phyloP scores from a whole-genome alignment of 1,139 yeast species.

The Geotrichum reessii region DNA sequence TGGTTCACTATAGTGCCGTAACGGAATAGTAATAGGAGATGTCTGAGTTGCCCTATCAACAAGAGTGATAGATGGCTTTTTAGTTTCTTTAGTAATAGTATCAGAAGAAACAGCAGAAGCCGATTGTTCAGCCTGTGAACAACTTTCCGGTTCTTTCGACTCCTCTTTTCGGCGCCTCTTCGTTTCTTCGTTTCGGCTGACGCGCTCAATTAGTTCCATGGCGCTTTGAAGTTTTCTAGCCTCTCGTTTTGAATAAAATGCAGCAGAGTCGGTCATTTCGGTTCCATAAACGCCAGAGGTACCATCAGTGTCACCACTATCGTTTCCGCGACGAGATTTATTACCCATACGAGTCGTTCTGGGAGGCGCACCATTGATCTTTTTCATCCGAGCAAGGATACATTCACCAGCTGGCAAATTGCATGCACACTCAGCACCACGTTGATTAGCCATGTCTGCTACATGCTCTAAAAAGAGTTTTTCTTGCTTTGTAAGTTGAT shows the following conservation, averaged over 20 bases:
- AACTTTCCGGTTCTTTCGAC: not conserved
- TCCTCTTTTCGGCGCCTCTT: conserved; percentile 13
- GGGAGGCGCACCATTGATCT: conserved; percentile 19
- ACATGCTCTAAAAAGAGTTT: conserved; percentile 25
- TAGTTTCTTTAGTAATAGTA: not conserved
- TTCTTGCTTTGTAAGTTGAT: conserved; percentile 30
- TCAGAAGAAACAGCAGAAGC: not conserved
- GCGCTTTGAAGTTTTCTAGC: conserved; percentile 30
- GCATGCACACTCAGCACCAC: conserved; percentile 69
- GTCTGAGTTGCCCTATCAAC: conserved; percentile 15
- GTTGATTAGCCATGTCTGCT: conserved; percentile 31
- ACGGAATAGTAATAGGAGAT: conserved; percentile 1
- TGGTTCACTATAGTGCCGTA: conserved; percentile 5
- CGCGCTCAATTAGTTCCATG: conserved; percentile 28
- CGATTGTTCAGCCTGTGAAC: not conserved
- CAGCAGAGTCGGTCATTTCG: conserved; percentile 14
- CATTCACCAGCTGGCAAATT: conserved; percentile 33
- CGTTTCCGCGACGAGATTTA: conserved; percentile 16
- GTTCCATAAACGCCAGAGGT: conserved; percentile 12
- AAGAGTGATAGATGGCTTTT: not conserved
- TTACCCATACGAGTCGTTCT: conserved; percentile 19
- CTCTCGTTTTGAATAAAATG: conserved; percentile 28
- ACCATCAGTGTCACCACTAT: conserved; percentile 6
- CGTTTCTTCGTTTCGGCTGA: conserved; percentile 20
- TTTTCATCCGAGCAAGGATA: conserved; percentile 26